Percentiles rank a stretch among this genome's conserved stretches.
These are phyloP conservation scores for Paecilomyces niveus DNA, from an alignment of 2,329 filamentous ascomycete genomes.

Conservation along the genomic window DNA sequence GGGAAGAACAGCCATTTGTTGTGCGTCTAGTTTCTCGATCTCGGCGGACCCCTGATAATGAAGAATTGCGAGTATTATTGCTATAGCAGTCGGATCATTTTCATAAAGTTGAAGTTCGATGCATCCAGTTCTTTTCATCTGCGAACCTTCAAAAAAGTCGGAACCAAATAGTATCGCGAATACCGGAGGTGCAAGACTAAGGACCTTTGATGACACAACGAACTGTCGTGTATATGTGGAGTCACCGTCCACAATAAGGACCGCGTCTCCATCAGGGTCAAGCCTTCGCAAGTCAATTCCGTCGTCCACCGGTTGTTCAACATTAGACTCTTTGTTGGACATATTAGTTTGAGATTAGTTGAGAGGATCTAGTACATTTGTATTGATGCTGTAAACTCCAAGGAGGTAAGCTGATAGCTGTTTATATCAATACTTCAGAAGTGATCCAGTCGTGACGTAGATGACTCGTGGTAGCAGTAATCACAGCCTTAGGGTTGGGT, in stretches of 20 bases:
- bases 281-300: neutral
- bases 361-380: no score
- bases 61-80: neutral
- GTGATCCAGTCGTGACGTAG: no score
- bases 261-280: neutral
- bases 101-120: neutral
- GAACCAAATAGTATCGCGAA: neutral
- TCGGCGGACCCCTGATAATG: neutral
- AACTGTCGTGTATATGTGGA: neutral
- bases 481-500: no score
- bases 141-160: neutral
- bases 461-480: no score
- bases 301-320: neutral
- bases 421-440: no score
- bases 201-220: neutral
- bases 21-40: no score
- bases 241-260: neutral
- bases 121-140: neutral
- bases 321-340: no score
- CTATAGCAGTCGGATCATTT: neutral
- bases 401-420: no score
- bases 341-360: no score
- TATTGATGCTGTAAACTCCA: no score
- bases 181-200: neutral
- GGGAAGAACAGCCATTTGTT: no score